Conservation (phyloP, 1,284 basidiomycete genomes). For the Sanghuangporus sanghuang region DNA sequence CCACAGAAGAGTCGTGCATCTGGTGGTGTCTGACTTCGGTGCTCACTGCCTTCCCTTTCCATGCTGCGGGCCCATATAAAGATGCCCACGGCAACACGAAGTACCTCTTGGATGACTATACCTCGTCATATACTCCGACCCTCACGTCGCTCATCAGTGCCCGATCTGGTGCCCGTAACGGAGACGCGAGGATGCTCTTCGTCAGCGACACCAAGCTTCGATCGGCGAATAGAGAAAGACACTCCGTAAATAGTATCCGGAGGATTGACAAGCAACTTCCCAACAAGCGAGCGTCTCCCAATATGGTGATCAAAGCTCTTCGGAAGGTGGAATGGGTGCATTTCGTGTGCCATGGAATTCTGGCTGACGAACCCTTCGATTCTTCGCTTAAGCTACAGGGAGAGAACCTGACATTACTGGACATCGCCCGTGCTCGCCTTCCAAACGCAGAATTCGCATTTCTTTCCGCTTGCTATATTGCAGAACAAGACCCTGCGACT, state of each 20-base stretch:
- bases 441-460: slow-evolving; percentile 32
- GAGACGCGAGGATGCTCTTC: not conserved
- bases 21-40: slow-evolving; percentile 41
- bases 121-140: slow-evolving; percentile 36
- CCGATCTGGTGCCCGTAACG: not conserved
- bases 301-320: not conserved
- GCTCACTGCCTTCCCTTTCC: slow-evolving; percentile 34
- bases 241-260: not conserved
- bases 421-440: slow-evolving; percentile 25
- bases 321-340: not conserved
- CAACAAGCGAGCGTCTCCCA: not conserved
- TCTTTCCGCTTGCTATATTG: slow-evolving; percentile 29
- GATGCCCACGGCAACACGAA: not conserved
- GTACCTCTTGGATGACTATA: slow-evolving; percentile 26
- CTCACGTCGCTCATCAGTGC: slow-evolving; percentile 28
- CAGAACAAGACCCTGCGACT: not conserved
- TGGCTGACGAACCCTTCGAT: not conserved
- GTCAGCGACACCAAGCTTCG: not conserved
- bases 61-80: slow-evolving; percentile 19
- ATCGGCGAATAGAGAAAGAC: not conserved
- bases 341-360: not conserved
- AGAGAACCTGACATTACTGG: slow-evolving; percentile 19
- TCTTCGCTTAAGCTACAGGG: not conserved
- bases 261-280: not conserved
- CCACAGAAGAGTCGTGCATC: slow-evolving; percentile 24